phyloP scores from a whole-genome alignment of 2,329 filamentous ascomycete genomes.

The Hypoxylon sp. region DNA sequence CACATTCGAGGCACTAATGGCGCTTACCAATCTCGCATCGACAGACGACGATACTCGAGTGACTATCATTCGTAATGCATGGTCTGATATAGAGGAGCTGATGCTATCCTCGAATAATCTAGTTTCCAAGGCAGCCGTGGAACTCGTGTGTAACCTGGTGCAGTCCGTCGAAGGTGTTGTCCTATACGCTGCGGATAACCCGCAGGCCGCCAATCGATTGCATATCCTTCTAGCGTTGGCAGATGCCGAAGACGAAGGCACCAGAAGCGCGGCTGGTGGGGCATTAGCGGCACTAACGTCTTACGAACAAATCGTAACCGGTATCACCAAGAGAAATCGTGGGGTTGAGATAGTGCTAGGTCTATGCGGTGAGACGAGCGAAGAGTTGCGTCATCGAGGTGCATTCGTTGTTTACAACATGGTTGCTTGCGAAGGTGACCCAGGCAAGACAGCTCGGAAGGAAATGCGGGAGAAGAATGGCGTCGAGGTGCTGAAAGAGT shows the following conservation, averaged over 20 bases:
- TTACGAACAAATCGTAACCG: slow-evolving; percentile 77
- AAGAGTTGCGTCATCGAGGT: slow-evolving; percentile 75
- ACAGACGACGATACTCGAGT: slow-evolving; percentile 72
- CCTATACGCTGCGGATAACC: slow-evolving; percentile 73
- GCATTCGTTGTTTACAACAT: slow-evolving; percentile 80
- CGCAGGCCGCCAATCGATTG: slow-evolving; percentile 75
- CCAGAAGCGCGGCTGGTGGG: slow-evolving; percentile 84
- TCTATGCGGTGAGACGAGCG: slow-evolving; percentile 77
- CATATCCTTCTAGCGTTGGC: slow-evolving; percentile 88
- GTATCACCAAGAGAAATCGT: slow-evolving; percentile 73
- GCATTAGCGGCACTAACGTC: slow-evolving; percentile 85
- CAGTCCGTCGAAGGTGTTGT: slow-evolving; percentile 71
- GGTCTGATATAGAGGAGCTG: slow-evolving; percentile 82
- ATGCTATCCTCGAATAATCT: slow-evolving; percentile 78
- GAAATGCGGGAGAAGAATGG: slow-evolving; percentile 70
- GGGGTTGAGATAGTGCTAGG: slow-evolving; percentile 82
- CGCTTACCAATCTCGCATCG: slow-evolving; percentile 92
- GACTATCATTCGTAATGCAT: slow-evolving; percentile 76
- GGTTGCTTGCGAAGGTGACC: slow-evolving; percentile 70
- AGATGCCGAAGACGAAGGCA: slow-evolving; percentile 82
- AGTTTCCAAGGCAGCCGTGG: slow-evolving; percentile 83
- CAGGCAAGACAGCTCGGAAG: slow-evolving; percentile 67
- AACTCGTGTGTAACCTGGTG: slow-evolving; percentile 91
- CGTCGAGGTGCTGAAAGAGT: slow-evolving; percentile 72
- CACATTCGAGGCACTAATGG: slow-evolving; percentile 88